phyloP scores from a whole-genome alignment of 2,329 filamentous ascomycete species.

The Pestalotiopsis sp. region DNA sequence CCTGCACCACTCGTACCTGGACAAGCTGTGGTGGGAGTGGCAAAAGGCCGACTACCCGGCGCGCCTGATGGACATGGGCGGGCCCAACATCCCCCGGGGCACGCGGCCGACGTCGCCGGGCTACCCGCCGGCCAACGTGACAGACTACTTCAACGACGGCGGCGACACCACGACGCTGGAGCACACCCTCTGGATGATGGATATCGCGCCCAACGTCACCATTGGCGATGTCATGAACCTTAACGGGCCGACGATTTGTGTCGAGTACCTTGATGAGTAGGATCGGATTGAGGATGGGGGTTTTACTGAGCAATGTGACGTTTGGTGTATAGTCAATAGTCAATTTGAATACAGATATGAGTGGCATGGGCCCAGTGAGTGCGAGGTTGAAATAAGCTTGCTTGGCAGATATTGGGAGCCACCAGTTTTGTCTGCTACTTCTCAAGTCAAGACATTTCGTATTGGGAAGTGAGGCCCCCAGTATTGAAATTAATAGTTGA shows the following conservation, averaged over 20 bases:
- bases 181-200: conserved; percentile 26
- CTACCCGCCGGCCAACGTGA: conserved; percentile 12
- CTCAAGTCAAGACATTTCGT: background rate
- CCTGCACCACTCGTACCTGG: conserved; percentile 30
- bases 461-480: background rate
- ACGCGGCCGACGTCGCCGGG: background rate
- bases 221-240: conserved; percentile 28
- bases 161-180: conserved; percentile 25
- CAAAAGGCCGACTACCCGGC: conserved; percentile 23
- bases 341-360: no score
- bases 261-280: conserved; percentile 16
- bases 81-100: conserved; percentile 16
- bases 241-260: conserved; percentile 21
- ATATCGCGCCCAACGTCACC: conserved; percentile 24
- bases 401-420: no score
- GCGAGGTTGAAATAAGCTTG: no score
- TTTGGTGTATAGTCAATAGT: background rate
- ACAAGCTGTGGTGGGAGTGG: conserved; percentile 32
- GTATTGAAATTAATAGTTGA: background rate
- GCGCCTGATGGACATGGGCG: conserved; percentile 25
- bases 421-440: background rate
- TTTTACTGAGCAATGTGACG: no score
- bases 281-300: background rate
- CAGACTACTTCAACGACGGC: conserved; percentile 19
- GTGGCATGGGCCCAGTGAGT: no score